Evolutionary conservation across 768 basidiomycete genomes (phyloP).

Genomic region (Lactarius akahatsu): DNA sequence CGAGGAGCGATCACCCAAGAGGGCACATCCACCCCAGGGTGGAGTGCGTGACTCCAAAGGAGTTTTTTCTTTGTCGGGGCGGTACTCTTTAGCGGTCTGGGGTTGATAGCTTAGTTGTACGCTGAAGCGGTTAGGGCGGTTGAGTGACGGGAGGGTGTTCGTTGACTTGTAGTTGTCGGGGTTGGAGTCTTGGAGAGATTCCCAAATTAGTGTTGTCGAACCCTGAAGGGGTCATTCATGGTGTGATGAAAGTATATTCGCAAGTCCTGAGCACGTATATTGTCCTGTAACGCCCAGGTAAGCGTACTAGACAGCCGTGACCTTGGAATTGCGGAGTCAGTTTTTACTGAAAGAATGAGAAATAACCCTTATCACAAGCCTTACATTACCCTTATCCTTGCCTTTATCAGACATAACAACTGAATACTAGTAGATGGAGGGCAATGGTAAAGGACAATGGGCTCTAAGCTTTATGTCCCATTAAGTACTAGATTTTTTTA

Average conservation of each 20-base stretch:
- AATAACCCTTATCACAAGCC: background rate
- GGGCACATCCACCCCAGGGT: background rate
- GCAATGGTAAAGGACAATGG: background rate
- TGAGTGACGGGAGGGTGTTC: background rate
- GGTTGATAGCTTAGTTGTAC: background rate
- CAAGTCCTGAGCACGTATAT: background rate
- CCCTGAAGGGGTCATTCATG: slow-evolving; percentile 27
- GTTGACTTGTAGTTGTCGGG: background rate
- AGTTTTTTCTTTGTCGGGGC: slow-evolving; percentile 1
- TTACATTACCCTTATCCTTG: too few relatives aligned
- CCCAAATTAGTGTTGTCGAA: slow-evolving; percentile 8
- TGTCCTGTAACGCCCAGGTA: background rate
- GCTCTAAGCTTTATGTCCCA: background rate
- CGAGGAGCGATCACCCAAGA: background rate
- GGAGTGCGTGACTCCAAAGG: slow-evolving; percentile 12
- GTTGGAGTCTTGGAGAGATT: background rate
- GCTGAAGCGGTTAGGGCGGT: background rate
- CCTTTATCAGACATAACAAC: background rate
- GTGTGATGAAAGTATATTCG: slow-evolving; percentile 13
- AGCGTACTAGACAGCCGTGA: background rate
- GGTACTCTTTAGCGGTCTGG: background rate
- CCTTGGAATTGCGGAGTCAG: background rate
- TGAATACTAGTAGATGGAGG: background rate
- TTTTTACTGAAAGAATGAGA: background rate
- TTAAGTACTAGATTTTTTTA: background rate